Conservation (phyloP, 192 early-diverging fungal genomes). For the Pilaira anomala region DNA sequence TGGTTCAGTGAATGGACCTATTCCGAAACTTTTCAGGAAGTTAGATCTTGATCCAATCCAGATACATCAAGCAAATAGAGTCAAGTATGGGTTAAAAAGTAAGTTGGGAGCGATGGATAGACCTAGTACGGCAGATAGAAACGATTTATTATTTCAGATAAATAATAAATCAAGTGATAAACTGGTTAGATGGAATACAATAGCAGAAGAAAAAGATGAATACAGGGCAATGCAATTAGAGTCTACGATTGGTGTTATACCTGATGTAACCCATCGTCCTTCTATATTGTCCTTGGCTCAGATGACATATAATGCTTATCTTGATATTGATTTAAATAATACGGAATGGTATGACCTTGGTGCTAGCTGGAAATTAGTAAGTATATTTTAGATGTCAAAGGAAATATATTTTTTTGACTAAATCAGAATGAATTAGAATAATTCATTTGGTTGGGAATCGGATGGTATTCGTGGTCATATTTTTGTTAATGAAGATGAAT, state of each 20-base stretch:
- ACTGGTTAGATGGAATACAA: background rate
- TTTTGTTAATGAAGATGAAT: constrained; percentile 60
- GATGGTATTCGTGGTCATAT: constrained; percentile 73
- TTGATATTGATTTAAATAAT: constrained; percentile 45
- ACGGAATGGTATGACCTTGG: constrained; percentile 70
- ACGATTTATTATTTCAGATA: background rate
- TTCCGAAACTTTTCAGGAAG: constrained; percentile 28
- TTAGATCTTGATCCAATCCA: constrained; percentile 3
- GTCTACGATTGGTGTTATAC: constrained; percentile 35
- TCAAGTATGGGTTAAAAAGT: no score
- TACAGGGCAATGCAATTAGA: constrained; percentile 6
- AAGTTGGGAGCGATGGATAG: background rate
- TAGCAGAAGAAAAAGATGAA: background rate
- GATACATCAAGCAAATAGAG: background rate
- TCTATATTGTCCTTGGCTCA: constrained; percentile 72
- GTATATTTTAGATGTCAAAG: background rate
- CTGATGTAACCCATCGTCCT: constrained; percentile 68
- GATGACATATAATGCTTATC: constrained; percentile 88
- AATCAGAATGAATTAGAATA: constrained; percentile 15
- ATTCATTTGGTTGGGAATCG: constrained; percentile 52
- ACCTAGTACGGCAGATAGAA: background rate
- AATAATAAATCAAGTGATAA: background rate
- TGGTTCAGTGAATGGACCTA: constrained; percentile 23
- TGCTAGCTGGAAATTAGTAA: constrained; percentile 58
- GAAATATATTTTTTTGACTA: background rate